Conservation (phyloP, 257 asterid species). For the Ilex aquifolium region DNA sequence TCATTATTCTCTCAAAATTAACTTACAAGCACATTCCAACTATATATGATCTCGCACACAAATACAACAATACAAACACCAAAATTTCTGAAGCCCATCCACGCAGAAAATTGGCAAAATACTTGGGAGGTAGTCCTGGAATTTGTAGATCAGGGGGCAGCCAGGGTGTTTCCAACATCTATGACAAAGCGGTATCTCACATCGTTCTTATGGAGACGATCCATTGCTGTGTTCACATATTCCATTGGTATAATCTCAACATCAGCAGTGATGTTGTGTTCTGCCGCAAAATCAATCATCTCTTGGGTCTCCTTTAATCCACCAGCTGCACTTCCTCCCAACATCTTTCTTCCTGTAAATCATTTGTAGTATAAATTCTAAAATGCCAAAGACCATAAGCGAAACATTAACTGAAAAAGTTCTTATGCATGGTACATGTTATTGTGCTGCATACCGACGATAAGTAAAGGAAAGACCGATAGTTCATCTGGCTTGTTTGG, state of each 20-base stretch:
- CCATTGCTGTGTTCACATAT: slow-evolving; percentile 49
- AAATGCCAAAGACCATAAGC: no score
- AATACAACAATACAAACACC: no score
- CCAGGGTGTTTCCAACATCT: slow-evolving; percentile 35
- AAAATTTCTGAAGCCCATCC: no score
- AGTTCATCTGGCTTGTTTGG: slow-evolving; percentile 40
- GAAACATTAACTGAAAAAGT: no score
- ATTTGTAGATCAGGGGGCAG: neutral
- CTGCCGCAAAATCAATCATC: slow-evolving; percentile 27
- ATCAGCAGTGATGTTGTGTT: slow-evolving; percentile 28
- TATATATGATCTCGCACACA: no score
- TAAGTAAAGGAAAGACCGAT: slow-evolving; percentile 26
- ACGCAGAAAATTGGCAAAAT: no score
- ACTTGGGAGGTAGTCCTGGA: no score
- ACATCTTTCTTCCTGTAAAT: slow-evolving; percentile 32
- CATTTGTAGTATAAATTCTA: no score
- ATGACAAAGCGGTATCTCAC: slow-evolving; percentile 53
- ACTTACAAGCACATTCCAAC: no score
- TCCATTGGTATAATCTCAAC: slow-evolving; percentile 36
- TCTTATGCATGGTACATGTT: no score
- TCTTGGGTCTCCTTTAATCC: slow-evolving; percentile 53
- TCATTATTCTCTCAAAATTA: no score
- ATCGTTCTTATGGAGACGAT: slow-evolving; percentile 39
- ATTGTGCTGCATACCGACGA: slow-evolving; percentile 20
- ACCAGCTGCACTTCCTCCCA: slow-evolving; percentile 33